Conservation (phyloP, 2,329 filamentous ascomycete species). For the Drechslerella coelobrocha region DNA sequence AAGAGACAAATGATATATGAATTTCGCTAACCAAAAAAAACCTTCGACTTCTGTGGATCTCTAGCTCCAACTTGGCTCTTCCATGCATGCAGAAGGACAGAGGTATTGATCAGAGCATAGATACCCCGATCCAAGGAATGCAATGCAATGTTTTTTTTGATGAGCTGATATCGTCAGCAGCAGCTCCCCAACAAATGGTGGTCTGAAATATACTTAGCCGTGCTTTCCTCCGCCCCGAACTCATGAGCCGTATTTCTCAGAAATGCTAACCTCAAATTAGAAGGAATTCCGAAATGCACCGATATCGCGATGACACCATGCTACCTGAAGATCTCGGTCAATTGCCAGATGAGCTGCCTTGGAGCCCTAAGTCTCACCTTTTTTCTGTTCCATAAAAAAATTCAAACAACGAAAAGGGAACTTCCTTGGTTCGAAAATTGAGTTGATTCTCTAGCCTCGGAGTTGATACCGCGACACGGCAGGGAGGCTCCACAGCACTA, state of each 20-base stretch:
- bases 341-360: slow-evolving; percentile 20
- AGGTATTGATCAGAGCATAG: too few relatives aligned
- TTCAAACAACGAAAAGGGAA: not conserved
- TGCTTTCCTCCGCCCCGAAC: slow-evolving; percentile 13
- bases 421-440: slow-evolving; percentile 23
- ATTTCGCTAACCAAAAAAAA: too few relatives aligned
- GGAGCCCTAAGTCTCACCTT: not conserved
- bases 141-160: slow-evolving; percentile 40
- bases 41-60: too few relatives aligned
- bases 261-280: slow-evolving; percentile 14
- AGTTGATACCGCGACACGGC: slow-evolving; percentile 27
- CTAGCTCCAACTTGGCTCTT: slow-evolving; percentile 5
- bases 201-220: slow-evolving; percentile 22
- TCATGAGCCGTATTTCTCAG: not conserved
- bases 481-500: slow-evolving; percentile 48
- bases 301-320: slow-evolving; percentile 43
- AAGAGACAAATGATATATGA: not conserved
- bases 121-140: slow-evolving; percentile 35
- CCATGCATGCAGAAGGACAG: slow-evolving; percentile 30
- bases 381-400: not conserved
- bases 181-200: slow-evolving; percentile 48
- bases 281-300: slow-evolving; percentile 32
- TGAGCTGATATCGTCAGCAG: slow-evolving; percentile 35
- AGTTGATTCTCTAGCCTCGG: slow-evolving; percentile 14
- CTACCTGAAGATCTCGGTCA: slow-evolving; percentile 37